Conservation (phyloP, 768 basidiomycete species). For the Phylloporus rhodoxanthus region DNA sequence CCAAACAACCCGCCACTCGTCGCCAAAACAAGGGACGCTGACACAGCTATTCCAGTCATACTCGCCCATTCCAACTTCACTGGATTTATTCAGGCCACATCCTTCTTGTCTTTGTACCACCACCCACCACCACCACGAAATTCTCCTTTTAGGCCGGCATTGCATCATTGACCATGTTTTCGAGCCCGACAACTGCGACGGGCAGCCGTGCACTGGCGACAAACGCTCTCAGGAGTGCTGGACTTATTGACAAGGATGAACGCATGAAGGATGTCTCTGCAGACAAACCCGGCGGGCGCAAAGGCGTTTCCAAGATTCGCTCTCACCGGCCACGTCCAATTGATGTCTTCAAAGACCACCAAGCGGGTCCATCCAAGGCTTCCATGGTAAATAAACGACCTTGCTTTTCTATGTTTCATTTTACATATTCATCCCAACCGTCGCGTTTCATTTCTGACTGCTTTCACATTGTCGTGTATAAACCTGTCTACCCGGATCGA, state of each 20-base stretch:
- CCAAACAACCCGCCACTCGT: constrained; percentile 21
- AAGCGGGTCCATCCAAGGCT: constrained; percentile 40
- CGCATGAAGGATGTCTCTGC: constrained; percentile 67
- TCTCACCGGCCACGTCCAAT: constrained; percentile 55
- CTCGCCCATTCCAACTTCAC: constrained; percentile 17
- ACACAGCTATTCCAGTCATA: constrained; percentile 20
- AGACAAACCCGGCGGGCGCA: constrained; percentile 65
- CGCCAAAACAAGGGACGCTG: constrained; percentile 20
- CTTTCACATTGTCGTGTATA: constrained; percentile 15
- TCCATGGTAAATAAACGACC: constrained; percentile 64
- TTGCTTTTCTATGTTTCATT: constrained; percentile 24
- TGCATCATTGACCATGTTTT: constrained; percentile 40
- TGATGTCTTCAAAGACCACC: constrained; percentile 50
- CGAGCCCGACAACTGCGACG: constrained; percentile 53
- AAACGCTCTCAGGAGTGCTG: constrained; percentile 61
- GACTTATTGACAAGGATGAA: constrained; percentile 71
- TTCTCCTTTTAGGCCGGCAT: not conserved
- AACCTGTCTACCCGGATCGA: constrained; percentile 12
- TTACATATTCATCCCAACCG: constrained; percentile 23
- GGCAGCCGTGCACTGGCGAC: constrained; percentile 54
- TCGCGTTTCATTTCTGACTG: constrained; percentile 9
- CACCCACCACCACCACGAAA: constrained; percentile 4
- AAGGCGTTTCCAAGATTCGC: constrained; percentile 56
- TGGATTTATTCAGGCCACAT: constrained; percentile 2
- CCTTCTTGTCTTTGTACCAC: constrained; percentile 15